A percentile compares a stretch with the other conserved stretches of the same genome.
These are phyloP conservation scores for Rubia peregrina DNA, from an alignment of 305 asterid species.

Conservation along the genomic window DNA sequence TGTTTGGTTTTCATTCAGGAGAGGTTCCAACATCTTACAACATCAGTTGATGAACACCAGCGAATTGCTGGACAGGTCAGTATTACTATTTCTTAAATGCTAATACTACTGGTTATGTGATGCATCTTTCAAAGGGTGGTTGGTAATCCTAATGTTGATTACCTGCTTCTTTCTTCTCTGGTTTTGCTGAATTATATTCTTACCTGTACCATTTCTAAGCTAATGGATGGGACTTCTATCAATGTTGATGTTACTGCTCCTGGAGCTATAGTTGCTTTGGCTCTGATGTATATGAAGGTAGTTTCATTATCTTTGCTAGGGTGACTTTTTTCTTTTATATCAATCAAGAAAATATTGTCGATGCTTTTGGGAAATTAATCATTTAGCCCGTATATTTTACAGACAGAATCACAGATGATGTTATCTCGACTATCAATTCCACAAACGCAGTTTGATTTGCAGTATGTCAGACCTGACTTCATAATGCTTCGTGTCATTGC, in stretches of 20 bases:
- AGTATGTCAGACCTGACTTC: slow-evolving; percentile 91
- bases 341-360: slow-evolving; percentile 8
- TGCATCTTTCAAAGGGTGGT: not conserved
- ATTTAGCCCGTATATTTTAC: slow-evolving; percentile 20
- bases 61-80: slow-evolving; percentile 73
- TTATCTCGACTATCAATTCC: slow-evolving; percentile 80
- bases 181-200: slow-evolving; percentile 21
- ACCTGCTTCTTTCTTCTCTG: slow-evolving; percentile 14
- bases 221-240: slow-evolving; percentile 55
- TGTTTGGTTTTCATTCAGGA: slow-evolving; percentile 43
- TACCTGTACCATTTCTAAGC: slow-evolving; percentile 34
- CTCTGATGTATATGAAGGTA: slow-evolving; percentile 89
- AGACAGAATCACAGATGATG: slow-evolving; percentile 87
- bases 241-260: slow-evolving; percentile 97
- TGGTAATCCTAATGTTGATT: not conserved
- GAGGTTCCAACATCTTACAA: slow-evolving; percentile 33
- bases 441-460: slow-evolving; percentile 81
- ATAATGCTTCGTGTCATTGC: slow-evolving; percentile 86
- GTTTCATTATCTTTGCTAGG: slow-evolving; percentile 10
- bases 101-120: not conserved
- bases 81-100: slow-evolving; percentile 12
- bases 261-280: slow-evolving; percentile 85
- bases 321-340: not conserved
- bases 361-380: slow-evolving; percentile 12
- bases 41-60: slow-evolving; percentile 55